Percentiles rank a stretch among this genome's conserved stretches.
These are phyloP conservation scores for Rauvolfia tetraphylla DNA, from an alignment of 257 asterid genomes.

Conservation along the genomic window DNA sequence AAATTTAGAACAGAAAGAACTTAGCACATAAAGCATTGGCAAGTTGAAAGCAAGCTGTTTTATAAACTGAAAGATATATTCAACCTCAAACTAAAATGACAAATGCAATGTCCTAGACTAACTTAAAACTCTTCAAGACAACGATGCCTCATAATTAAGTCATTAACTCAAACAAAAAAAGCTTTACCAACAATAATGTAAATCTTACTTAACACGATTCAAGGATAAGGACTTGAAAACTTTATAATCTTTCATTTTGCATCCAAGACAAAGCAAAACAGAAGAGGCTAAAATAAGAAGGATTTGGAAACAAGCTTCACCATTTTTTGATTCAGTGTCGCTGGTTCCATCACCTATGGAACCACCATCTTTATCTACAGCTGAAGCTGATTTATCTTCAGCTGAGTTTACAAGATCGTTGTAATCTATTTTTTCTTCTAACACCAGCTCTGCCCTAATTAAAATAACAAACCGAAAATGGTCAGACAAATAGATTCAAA, in stretches of 20 bases:
- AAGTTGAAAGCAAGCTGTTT: background rate
- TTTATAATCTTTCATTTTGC: background rate
- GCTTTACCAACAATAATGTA: background rate
- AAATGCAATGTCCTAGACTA: background rate
- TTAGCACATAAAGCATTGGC: background rate
- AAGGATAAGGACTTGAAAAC: background rate
- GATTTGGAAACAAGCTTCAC: conserved; percentile 26
- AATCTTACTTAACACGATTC: background rate
- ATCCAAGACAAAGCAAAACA: background rate
- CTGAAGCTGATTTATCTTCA: conserved; percentile 35
- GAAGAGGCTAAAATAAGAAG: conserved; percentile 1
- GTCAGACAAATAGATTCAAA: conserved; percentile 6
- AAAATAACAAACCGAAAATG: conserved; percentile 19
- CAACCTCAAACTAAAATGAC: background rate
- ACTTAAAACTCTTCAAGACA: background rate
- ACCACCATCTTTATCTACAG: conserved; percentile 28
- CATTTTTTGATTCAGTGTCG: conserved; percentile 34
- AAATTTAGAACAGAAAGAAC: too few species aligned
- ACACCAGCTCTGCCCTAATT: conserved; percentile 78
- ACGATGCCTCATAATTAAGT: background rate
- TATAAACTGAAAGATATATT: background rate
- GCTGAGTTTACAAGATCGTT: conserved; percentile 70
- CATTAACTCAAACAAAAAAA: background rate
- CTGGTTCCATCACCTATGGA: conserved; percentile 23
- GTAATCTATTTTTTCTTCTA: conserved; percentile 75